These are phyloP conservation scores for Colletotrichum lentis DNA, from an alignment of 2,329 filamentous ascomycete genomes.

Conservation along the genomic window DNA sequence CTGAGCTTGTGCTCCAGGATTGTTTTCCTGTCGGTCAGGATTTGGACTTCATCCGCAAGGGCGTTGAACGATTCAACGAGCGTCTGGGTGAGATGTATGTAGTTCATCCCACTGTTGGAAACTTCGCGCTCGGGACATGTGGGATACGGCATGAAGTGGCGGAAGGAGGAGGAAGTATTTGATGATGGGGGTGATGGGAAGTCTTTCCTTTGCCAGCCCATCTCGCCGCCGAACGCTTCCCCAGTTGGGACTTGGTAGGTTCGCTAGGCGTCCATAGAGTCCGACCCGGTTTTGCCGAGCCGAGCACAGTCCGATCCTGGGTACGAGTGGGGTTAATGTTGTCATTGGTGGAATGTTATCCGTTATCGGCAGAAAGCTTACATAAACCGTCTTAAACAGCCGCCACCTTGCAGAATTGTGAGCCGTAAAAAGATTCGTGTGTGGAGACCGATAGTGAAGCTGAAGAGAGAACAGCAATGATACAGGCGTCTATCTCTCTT, in stretches of 20 bases:
- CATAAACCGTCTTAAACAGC: slow-evolving; percentile 14
- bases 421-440: not conserved
- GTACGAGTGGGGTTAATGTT: slow-evolving; percentile 29
- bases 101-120: slow-evolving; percentile 51
- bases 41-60: slow-evolving; percentile 71
- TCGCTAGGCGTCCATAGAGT: slow-evolving; percentile 23
- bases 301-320: slow-evolving; percentile 25
- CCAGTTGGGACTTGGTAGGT: slow-evolving; percentile 20
- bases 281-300: slow-evolving; percentile 36
- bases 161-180: slow-evolving; percentile 20
- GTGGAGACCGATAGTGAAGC: not conserved
- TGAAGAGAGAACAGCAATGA: not conserved
- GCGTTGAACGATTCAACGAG: slow-evolving; percentile 71
- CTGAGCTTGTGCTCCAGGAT: slow-evolving; percentile 72
- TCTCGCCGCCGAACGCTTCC: slow-evolving; percentile 32
- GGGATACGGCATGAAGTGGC: slow-evolving; percentile 34
- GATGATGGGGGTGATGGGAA: slow-evolving; percentile 32
- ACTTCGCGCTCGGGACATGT: slow-evolving; percentile 35
- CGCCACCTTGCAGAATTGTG: slow-evolving; percentile 21
- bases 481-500: not conserved
- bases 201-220: slow-evolving; percentile 34
- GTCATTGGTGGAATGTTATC: slow-evolving; percentile 30
- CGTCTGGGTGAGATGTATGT: slow-evolving; percentile 59
- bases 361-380: slow-evolving; percentile 27
- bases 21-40: slow-evolving; percentile 68